Evolutionary conservation across 345 rosid species (phyloP), one percentile per base, ranked within the genome.

Genomic region (Syzygium aqueum): DNA sequence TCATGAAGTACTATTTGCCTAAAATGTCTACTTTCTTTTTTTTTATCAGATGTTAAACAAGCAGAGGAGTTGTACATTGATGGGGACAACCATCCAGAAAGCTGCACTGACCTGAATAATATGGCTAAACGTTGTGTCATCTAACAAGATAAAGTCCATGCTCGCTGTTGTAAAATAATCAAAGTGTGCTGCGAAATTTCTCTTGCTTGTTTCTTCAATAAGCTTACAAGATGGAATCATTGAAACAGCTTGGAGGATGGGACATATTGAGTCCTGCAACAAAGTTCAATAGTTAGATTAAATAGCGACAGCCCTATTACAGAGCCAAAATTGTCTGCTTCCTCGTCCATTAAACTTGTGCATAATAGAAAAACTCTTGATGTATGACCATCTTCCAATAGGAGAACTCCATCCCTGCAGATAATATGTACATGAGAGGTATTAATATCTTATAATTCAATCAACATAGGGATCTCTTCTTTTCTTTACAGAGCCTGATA

Each of bases 381-480:
- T 89, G 97, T 92, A 88, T 93, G 98, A 96, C 93, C 98, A 89
- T 92, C 97, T 92, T 94, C 98, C 96, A 92, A 84, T 93, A 96
- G 90, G 91, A 94, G 94, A 94, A 95, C 98, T 90, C 98, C 99
- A 92, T 92, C 95, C 99, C 99, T 97, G 99, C 99, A 96, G 92
- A 91, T 94, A 93, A 95, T 94, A 94, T 94, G 94, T 90, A 96
- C 95, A 97, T 88, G 94, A 94, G 95, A 94, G 87, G 93, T 87
- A 93, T 98, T 91, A 97, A 96, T 97, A 97, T 94, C 92, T 91
- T 77, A 87, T 90, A 85, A 93, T 92, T 92, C 93, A 87, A 87
- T 85, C 85, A 84, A 86, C 85, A 91, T 88, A 92, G 86, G 92
- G 93, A 73, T 95, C 94, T 90, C 94, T 93, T 93, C 91, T 92